phyloP scores from a whole-genome alignment of 345 rosid genomes.

The Trapa bicornis region DNA sequence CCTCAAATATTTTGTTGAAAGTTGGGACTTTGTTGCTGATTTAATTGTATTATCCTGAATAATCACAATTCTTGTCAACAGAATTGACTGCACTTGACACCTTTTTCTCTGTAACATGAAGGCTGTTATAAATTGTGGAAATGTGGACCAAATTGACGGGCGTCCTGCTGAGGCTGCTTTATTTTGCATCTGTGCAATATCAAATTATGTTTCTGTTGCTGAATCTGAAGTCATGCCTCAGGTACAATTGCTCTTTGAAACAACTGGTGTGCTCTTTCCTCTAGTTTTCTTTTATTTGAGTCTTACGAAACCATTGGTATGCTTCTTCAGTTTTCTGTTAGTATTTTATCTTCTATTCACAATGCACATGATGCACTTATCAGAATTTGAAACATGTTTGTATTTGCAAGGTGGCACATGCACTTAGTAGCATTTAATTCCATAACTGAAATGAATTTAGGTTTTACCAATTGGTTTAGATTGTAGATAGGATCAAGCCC shows the following conservation, averaged over 20 bases:
- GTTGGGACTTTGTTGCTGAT: not conserved
- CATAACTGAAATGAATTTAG: not conserved
- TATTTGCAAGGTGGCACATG: no score
- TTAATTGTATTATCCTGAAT: not conserved
- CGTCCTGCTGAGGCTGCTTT: conserved; percentile 95
- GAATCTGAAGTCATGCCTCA: conserved; percentile 92
- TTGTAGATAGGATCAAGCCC: no score
- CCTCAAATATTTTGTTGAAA: not conserved
- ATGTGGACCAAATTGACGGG: conserved; percentile 50
- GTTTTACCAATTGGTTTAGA: not conserved
- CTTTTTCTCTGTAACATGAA: conserved; percentile 19
- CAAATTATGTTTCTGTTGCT: conserved; percentile 61
- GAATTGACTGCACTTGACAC: not conserved
- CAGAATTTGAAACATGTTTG: no score
- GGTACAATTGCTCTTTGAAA: conserved; percentile 26
- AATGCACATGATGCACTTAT: not conserved
- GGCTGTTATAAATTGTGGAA: conserved; percentile 70
- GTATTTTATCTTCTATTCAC: not conserved
- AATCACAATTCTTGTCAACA: not conserved
- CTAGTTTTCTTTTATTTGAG: not conserved
- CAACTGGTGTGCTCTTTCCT: conserved; percentile 1
- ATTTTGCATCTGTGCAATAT: conserved; percentile 85
- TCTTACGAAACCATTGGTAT: not conserved
- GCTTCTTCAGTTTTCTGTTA: conserved; percentile 7
- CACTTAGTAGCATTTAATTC: not conserved